These are phyloP conservation scores for Starmerella geochares DNA, from an alignment of 805 yeast species.

Conservation along the genomic window DNA sequence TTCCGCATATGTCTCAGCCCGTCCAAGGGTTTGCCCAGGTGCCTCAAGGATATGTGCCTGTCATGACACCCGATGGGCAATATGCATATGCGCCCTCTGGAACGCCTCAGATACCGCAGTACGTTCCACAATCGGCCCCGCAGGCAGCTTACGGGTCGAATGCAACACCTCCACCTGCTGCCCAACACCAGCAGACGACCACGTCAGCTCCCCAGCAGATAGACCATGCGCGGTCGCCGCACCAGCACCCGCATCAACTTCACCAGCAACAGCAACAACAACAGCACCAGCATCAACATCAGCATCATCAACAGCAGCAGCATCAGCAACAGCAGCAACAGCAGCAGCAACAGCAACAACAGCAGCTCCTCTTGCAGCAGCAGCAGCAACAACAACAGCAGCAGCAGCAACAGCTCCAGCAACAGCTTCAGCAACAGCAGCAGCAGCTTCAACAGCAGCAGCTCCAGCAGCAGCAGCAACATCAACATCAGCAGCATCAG, in stretches of 20 bases:
- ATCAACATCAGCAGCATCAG: slow-evolving; percentile 6
- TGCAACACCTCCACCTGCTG: neutral
- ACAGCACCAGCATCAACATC: slow-evolving; percentile 11
- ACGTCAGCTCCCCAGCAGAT: neutral
- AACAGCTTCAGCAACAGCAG: slow-evolving; percentile 10
- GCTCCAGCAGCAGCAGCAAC: slow-evolving; percentile 8
- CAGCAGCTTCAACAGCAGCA: slow-evolving; percentile 10
- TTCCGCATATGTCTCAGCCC: slow-evolving; percentile 7
- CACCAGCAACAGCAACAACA: slow-evolving; percentile 6
- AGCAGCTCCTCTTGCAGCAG: too few relatives aligned
- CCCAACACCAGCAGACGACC: slow-evolving; percentile 5
- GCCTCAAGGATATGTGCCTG: slow-evolving; percentile 4
- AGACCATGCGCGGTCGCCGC: slow-evolving; percentile 4
- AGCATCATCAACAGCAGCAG: slow-evolving; percentile 4
- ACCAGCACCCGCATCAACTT: neutral
- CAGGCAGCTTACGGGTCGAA: neutral
- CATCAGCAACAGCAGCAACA: slow-evolving; percentile 8
- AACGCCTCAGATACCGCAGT: slow-evolving; percentile 7
- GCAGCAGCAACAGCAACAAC: slow-evolving; percentile 20
- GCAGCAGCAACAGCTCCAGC: slow-evolving; percentile 10
- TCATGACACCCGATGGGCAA: slow-evolving; percentile 5
- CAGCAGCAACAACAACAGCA: slow-evolving; percentile 6
- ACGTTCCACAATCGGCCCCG: neutral
- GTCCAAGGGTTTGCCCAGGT: neutral
- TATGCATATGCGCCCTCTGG: neutral